phyloP scores from a whole-genome alignment of 306 rosid species.

The Medicago arabica region DNA sequence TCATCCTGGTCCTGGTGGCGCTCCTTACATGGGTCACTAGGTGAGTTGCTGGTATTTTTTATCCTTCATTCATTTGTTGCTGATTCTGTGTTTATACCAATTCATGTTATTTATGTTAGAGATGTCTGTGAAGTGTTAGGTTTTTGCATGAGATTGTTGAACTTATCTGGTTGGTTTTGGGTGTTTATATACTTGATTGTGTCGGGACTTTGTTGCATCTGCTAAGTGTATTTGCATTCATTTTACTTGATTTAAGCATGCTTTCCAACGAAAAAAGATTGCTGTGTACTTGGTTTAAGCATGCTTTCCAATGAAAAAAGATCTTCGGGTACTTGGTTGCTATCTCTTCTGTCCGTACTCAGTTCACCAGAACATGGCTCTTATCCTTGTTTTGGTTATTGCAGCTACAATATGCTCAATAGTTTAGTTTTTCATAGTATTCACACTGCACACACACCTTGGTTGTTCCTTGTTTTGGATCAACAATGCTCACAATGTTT shows the following conservation, averaged over 20 bases:
- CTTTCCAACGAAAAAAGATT: too few species aligned
- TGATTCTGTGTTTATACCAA: background rate
- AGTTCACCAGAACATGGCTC: too few species aligned
- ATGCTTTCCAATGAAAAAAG: too few species aligned
- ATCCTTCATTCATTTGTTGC: background rate
- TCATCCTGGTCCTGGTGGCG: conserved; percentile 72
- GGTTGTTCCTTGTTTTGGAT: background rate
- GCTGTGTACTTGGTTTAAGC: too few species aligned
- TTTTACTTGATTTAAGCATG: too few species aligned
- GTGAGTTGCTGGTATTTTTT: conserved; percentile 42
- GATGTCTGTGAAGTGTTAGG: background rate
- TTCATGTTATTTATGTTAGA: background rate
- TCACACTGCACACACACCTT: background rate
- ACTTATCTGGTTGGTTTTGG: background rate
- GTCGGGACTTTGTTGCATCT: too few species aligned
- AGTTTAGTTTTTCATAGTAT: too few species aligned
- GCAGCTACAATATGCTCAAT: too few species aligned
- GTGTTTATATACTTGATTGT: background rate
- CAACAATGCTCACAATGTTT: background rate
- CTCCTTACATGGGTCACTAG: conserved; percentile 83
- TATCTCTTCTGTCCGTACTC: too few species aligned
- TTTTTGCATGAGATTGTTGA: background rate
- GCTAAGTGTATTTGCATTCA: too few species aligned
- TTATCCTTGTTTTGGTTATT: too few species aligned
- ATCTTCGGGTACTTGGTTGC: too few species aligned